Evolutionary conservation across 306 rosid genomes (phyloP), one percentile per base, ranked within the genome.

Genomic region (Castanea crenata): DNA sequence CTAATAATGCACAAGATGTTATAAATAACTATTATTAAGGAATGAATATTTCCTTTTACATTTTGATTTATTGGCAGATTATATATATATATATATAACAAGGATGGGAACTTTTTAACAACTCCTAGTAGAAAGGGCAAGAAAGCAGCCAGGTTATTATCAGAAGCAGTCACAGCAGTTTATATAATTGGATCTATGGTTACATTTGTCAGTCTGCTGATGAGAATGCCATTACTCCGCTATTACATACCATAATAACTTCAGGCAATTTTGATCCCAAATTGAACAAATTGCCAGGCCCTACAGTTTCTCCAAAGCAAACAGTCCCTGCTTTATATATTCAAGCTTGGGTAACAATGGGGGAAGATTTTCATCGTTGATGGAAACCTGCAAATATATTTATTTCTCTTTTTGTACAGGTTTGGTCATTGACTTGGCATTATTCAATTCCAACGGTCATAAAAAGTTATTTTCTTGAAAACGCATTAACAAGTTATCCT

Each of bases 361-460:
- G 98, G 97, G 76, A 94, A 94, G 88, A 91, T 94, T 81, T 94
- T 97, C 86, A 97, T 94, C 71, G 91, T 95, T 78, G 97, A 94
- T 69, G 97, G 84, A 92, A 92, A 76, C 90, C 87, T 81, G 97
- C 97, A 34, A 92, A 94, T 90, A 86, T 84, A 35, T 94, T 92
- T 71, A 94, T 94, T 81, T 97, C 98, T 79, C 84, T 94, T 49
- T 92, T 94, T 88, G 89, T 89, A 73, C 97, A 92, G 97, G 98
- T 94, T 79, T 78, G 84, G 34, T 65, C 74, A 34, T 68, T 14
- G 41, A 21, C 76, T 81, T 69, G 16, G 52, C 78, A 57, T 55
- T 44, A 55, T 71, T 82, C 69, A 54, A 61, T 25, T 79, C 80
- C 58, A 55, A 58, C 56, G 59, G 70, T 32, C 41, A 15, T 55